phyloP scores from a whole-genome alignment of 1,139 yeast genomes.

The Magnusiomyces fungicola region DNA sequence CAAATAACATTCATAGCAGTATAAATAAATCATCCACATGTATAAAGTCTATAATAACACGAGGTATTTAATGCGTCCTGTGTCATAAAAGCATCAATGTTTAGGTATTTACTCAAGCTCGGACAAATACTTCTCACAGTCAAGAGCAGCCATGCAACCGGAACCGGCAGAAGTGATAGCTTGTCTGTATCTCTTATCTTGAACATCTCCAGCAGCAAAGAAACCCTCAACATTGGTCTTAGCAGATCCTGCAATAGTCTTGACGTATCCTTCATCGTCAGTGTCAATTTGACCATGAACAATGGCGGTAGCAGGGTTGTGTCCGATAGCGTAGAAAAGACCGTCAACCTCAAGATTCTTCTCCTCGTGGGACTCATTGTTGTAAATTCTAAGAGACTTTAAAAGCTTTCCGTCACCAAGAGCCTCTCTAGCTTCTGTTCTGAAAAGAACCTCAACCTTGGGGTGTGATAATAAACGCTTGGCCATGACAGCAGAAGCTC shows the following conservation, averaged over 20 bases:
- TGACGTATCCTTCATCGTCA: slow-evolving; percentile 81
- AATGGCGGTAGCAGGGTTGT: slow-evolving; percentile 85
- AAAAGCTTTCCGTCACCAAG: slow-evolving; percentile 76
- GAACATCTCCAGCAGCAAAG: slow-evolving; percentile 99
- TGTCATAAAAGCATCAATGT: not conserved
- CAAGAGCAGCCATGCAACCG: slow-evolving; percentile 99
- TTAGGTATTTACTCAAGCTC: slow-evolving; percentile 49
- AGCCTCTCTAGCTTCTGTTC: slow-evolving; percentile 81
- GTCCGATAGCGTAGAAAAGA: slow-evolving; percentile 96
- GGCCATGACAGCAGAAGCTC: slow-evolving; percentile 96
- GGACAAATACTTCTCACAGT: slow-evolving; percentile 76
- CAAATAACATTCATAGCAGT: no score
- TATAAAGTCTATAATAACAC: no score
- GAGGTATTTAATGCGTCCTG: no score
- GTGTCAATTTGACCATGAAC: slow-evolving; percentile 72
- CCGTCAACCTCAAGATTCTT: slow-evolving; percentile 77
- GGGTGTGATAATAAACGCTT: slow-evolving; percentile 78
- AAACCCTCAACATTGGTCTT: slow-evolving; percentile 85
- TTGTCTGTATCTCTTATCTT: slow-evolving; percentile 94
- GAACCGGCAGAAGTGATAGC: slow-evolving; percentile 99
- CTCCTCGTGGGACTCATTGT: slow-evolving; percentile 64
- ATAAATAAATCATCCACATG: no score
- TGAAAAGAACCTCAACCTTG: slow-evolving; percentile 83
- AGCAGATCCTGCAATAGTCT: slow-evolving; percentile 84
- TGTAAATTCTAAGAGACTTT: slow-evolving; percentile 39